A percentile compares a stretch with the other conserved stretches of the same genome.
These are phyloP conservation scores for Chlorella vulgaris DNA, from an alignment of 139 green algal species.

Conservation along the genomic window DNA sequence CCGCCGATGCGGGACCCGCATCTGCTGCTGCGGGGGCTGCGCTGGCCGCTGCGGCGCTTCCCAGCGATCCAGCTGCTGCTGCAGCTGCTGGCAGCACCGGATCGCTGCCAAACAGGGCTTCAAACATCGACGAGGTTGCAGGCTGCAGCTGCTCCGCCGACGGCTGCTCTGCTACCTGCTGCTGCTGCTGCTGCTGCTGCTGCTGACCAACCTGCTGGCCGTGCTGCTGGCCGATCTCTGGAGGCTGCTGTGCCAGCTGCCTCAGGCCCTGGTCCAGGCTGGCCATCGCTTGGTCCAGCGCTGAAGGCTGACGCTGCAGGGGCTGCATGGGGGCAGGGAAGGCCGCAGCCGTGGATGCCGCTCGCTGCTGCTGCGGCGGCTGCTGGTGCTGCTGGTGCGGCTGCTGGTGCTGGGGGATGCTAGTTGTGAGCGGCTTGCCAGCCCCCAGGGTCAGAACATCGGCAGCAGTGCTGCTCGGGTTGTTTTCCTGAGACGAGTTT, in stretches of 20 bases:
- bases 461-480: not conserved
- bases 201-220: no score
- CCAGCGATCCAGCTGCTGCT: not conserved
- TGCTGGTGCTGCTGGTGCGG: not conserved
- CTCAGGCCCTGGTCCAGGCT: not conserved
- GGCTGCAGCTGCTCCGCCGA: not conserved
- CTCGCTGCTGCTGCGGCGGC: not conserved
- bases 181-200: not conserved
- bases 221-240: no score
- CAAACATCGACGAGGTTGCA: not conserved
- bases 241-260: not conserved
- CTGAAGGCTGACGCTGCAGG: not conserved
- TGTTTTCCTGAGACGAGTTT: not conserved
- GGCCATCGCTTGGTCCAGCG: not conserved
- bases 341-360: no score
- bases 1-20: no score
- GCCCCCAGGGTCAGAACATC: not conserved
- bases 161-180: not conserved
- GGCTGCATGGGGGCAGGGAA: no score
- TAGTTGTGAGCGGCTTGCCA: not conserved
- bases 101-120: not conserved
- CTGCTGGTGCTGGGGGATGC: not conserved
- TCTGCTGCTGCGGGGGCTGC: not conserved
- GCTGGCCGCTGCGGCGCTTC: not conserved
- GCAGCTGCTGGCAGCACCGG: not conserved